Evolutionary conservation across 495 filamentous ascomycete genomes (phyloP), one percentile per base, ranked within the genome.

Genomic region (Talaromyces proteolyticus): DNA sequence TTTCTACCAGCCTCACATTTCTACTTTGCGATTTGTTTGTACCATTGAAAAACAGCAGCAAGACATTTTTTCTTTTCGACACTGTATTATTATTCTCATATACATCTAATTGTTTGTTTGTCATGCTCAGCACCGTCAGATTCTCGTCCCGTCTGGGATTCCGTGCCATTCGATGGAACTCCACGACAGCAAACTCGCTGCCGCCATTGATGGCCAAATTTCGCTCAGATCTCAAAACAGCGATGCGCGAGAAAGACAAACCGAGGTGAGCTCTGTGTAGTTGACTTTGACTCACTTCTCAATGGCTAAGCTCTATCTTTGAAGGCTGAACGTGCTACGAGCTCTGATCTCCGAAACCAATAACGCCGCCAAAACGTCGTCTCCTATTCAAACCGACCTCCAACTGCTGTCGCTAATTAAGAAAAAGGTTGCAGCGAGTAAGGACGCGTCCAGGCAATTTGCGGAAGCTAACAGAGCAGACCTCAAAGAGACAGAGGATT

Each of bases 181-280:
- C 72, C 22, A 65, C 72, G 26, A 52, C 67, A 45, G 52, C 61
- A 62, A 57, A 74, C 55, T 46, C 62, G 52, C 29, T 62, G 48
- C 74, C 76, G 36, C 70, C 73, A 6, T 53, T 79, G 57, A 67
- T 79, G 60, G 60, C 60, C 39, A 79, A 75, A 46, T 55, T 86
- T 40, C 72, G 79, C 36, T 55, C 64, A 42, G 82, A 85, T 59
- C 64, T 86, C 20, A 85, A 84, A 61, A 71, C 55, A 26, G 81
- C 82, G 16, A 79, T 86, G 77, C 67, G 76, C 58, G 74, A 74
- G 1, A 85, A 84, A 61, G 79, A 86, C 53, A 77, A 63, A 19
- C 57, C 66, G 21, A 72, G 76, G 76, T 78, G 63, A 36, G 29
- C 5, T 10, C 7, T 29, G 10, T 41, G 16, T 18, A 4, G 22